phyloP scores from a whole-genome alignment of 2,329 filamentous ascomycete genomes.

The Colletotrichum magnum region DNA sequence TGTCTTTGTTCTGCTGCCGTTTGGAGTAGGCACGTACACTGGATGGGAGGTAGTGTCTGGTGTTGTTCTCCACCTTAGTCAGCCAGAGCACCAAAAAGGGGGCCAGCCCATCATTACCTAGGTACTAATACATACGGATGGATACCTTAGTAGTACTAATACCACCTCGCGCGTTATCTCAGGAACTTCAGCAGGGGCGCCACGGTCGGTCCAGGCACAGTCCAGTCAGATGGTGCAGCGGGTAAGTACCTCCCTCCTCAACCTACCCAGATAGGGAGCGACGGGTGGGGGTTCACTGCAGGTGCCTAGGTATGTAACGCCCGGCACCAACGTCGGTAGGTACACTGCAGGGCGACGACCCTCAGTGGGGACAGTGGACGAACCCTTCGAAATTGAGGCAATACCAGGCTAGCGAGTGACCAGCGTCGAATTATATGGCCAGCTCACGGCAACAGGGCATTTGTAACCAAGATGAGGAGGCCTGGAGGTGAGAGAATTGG shows the following conservation, averaged over 20 bases:
- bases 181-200: too few species aligned
- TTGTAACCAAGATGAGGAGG: not conserved
- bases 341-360: slow-evolving; percentile 9
- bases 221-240: too few species aligned
- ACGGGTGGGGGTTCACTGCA: not conserved
- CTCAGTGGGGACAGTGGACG: slow-evolving; percentile 25
- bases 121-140: too few species aligned
- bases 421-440: too few species aligned
- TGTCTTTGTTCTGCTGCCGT: slow-evolving; percentile 21
- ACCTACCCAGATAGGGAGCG: too few species aligned
- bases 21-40: not conserved
- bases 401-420: not conserved
- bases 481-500: slow-evolving; percentile 19
- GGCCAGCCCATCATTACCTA: too few species aligned
- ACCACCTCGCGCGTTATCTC: too few species aligned
- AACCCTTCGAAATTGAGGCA: slow-evolving; percentile 10
- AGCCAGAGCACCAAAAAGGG: too few species aligned
- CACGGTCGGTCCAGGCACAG: too few species aligned
- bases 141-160: too few species aligned
- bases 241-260: too few species aligned
- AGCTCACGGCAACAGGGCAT: not conserved
- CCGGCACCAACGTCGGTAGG: not conserved
- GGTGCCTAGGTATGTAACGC: not conserved
- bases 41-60: not conserved
- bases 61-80: not conserved